A percentile compares a stretch with the other conserved stretches of the same genome.
Conservation (phyloP, 345 rosid species). For the Limnanthes douglasii region DNA sequence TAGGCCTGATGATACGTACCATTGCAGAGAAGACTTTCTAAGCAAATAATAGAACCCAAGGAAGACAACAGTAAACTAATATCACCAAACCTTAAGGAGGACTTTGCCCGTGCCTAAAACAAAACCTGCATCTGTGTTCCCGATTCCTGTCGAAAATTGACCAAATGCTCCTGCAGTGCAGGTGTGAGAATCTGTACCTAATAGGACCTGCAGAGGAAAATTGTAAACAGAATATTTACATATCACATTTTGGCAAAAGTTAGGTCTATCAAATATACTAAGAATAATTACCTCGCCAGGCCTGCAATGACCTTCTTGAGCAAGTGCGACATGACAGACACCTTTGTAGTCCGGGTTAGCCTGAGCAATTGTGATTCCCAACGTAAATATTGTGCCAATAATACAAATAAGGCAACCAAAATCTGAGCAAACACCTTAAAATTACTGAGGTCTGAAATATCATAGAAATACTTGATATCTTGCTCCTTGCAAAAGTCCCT, state of each 20-base stretch:
- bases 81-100: slow-evolving; percentile 86
- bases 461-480: slow-evolving; percentile 90
- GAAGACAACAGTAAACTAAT: no score
- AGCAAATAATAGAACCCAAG: no score
- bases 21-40: no score
- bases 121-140: slow-evolving; percentile 97
- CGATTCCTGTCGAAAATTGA: slow-evolving; percentile 97
- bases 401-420: no score
- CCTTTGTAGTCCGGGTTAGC: slow-evolving; percentile 98
- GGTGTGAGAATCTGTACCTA: slow-evolving; percentile 96
- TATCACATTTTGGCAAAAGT: neutral
- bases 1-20: no score
- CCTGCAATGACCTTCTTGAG: slow-evolving; percentile 99
- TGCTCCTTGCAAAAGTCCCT: slow-evolving; percentile 85
- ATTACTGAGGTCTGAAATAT: slow-evolving; percentile 73
- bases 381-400: no score
- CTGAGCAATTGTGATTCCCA: no score
- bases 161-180: slow-evolving; percentile 99
- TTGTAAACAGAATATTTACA: neutral
- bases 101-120: slow-evolving; percentile 86
- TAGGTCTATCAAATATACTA: neutral
- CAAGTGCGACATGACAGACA: slow-evolving; percentile 94
- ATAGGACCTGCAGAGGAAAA: slow-evolving; percentile 41
- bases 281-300: slow-evolving; percentile 76
- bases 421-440: no score